Evolutionary conservation across 2,329 filamentous ascomycete genomes (phyloP).

Genomic region (Calonectria ilicicola): DNA sequence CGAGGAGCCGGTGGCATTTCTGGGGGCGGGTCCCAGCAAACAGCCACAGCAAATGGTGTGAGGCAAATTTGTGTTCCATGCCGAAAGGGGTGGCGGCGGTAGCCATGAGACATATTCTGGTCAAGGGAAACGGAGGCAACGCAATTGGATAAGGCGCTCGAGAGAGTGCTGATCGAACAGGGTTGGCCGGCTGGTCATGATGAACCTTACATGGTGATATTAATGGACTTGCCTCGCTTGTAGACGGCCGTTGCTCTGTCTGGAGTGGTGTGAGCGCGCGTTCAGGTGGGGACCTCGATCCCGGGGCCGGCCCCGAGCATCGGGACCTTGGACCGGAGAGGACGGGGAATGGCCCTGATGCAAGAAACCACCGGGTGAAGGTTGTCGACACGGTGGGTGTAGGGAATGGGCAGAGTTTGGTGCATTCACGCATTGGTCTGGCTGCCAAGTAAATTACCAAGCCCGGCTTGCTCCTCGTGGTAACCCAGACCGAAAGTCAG

Average conservation of each 20-base stretch:
- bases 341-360: slow-evolving; percentile 17
- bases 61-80: slow-evolving; percentile 16
- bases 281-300: slow-evolving; percentile 23
- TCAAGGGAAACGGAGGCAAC: slow-evolving; percentile 26
- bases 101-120: slow-evolving; percentile 39
- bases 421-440: slow-evolving; percentile 9
- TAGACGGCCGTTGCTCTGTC: background rate
- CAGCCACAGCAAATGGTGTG: slow-evolving; percentile 21
- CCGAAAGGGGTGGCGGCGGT: slow-evolving; percentile 24
- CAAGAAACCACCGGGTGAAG: background rate
- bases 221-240: background rate
- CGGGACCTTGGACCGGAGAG: slow-evolving; percentile 25
- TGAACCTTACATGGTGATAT: background rate
- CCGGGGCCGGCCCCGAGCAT: slow-evolving; percentile 35
- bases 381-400: slow-evolving; percentile 15
- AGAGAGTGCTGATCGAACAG: slow-evolving; percentile 24
- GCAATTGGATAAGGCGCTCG: slow-evolving; percentile 26
- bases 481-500: background rate
- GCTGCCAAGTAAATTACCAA: background rate
- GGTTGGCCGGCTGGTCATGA: slow-evolving; percentile 7
- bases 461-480: slow-evolving; percentile 17
- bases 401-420: background rate
- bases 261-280: slow-evolving; percentile 1
- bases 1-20: slow-evolving; percentile 16
- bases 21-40: slow-evolving; percentile 9